Evolutionary conservation across 2,329 filamentous ascomycete genomes (phyloP).

Genomic region (Fusarium veterinarium): DNA sequence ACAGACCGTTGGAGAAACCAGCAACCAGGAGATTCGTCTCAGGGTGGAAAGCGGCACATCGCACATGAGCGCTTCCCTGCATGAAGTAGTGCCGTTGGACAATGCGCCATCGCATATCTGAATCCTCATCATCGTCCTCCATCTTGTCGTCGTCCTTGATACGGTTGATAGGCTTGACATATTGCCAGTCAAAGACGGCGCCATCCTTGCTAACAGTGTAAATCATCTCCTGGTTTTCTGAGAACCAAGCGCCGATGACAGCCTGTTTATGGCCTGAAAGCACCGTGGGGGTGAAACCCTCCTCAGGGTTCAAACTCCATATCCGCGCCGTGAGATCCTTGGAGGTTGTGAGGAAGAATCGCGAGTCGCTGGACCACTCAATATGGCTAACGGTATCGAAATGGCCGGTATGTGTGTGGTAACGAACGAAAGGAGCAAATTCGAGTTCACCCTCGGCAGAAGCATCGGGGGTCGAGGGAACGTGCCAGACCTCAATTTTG

Average conservation of each 20-base stretch:
- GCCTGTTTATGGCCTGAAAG: constrained; percentile 90
- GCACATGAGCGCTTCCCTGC: constrained; percentile 87
- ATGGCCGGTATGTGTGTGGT: constrained; percentile 87
- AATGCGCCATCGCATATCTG: constrained; percentile 88
- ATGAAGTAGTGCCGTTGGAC: constrained; percentile 93
- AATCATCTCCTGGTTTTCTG: constrained; percentile 91
- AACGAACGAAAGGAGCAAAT: constrained; percentile 92
- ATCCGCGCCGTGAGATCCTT: constrained; percentile 93
- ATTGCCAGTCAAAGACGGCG: constrained; percentile 95
- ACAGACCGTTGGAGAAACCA: constrained; percentile 94
- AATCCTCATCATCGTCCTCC: constrained; percentile 66
- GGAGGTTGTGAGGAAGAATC: constrained; percentile 92
- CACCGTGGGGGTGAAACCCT: constrained; percentile 89
- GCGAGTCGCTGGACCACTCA: constrained; percentile 95
- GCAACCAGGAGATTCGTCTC: constrained; percentile 92
- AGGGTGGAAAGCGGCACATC: constrained; percentile 90
- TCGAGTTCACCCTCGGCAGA: constrained; percentile 85
- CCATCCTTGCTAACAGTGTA: constrained; percentile 98
- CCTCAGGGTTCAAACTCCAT: constrained; percentile 91
- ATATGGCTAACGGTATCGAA: constrained; percentile 88
- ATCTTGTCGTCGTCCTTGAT: constrained; percentile 70
- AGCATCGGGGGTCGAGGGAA: constrained; percentile 87
- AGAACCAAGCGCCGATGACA: constrained; percentile 97
- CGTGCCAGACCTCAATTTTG: constrained; percentile 95
- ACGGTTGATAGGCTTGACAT: constrained; percentile 69